Conservation (phyloP, 768 basidiomycete species). For the Termitomyces sp. region DNA sequence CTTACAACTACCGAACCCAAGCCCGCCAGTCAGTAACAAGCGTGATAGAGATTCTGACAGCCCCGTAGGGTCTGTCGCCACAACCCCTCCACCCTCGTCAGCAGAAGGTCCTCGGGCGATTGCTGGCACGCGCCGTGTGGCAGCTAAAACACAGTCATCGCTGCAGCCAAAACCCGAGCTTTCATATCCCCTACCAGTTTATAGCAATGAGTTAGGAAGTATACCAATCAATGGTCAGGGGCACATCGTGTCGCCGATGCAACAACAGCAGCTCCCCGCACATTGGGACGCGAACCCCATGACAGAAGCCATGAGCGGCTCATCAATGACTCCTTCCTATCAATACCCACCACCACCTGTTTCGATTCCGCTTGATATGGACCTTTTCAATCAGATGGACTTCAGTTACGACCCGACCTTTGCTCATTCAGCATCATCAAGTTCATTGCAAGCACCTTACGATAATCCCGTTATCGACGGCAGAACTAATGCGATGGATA, state of each 20-base stretch:
- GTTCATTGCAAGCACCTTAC: constrained; percentile 1
- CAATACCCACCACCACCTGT: constrained; percentile 3
- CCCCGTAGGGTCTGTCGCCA: constrained; percentile 26
- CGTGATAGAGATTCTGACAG: constrained; percentile 63
- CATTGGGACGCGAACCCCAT: constrained; percentile 6
- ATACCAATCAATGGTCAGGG: constrained; percentile 41
- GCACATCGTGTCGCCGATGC: not conserved
- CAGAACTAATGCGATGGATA: not conserved
- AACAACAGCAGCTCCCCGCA: constrained; percentile 1
- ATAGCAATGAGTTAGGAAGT: constrained; percentile 58
- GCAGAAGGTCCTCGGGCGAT: constrained; percentile 29
- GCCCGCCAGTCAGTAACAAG: constrained; percentile 51
- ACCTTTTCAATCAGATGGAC: constrained; percentile 26
- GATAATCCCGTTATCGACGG: not conserved
- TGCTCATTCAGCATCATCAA: constrained; percentile 1
- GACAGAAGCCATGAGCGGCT: not conserved
- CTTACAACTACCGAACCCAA: constrained; percentile 60
- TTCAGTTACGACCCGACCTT: constrained; percentile 8
- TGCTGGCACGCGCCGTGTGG: constrained; percentile 37
- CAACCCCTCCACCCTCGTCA: constrained; percentile 2
- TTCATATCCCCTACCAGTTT: constrained; percentile 46
- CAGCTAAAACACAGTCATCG: not conserved
- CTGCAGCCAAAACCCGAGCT: constrained; percentile 2
- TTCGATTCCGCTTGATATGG: constrained; percentile 21
- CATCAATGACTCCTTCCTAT: constrained; percentile 3